Evolutionary conservation across 73 alveolate species (phyloP), one percentile per base, ranked within the genome.

Genomic region (Paramecium octaurelia): DNA sequence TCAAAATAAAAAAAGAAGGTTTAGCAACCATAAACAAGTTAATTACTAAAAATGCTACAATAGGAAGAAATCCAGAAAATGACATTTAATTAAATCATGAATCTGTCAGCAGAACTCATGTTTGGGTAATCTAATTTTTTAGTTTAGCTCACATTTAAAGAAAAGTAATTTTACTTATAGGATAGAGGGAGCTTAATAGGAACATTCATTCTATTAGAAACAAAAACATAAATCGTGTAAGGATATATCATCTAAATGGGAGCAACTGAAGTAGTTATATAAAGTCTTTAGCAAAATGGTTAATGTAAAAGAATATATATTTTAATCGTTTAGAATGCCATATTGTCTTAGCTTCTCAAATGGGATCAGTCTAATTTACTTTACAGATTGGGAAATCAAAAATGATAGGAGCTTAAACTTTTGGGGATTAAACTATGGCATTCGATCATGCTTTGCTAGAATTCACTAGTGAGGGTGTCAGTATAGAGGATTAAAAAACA

Each of bases 61-160:
- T 80, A 42, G 91, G 91, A 34, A 80, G 91, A 80, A 48, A 42
- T 42, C 75, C 91, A 18, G 91, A 80, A 31, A 80, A 48, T 80
- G 57, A 34, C 9, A 80, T 80, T 12, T 40, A 42, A 31, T 24
- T 80, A 44, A 24, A 42, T 24, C 91, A 80, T 80, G 91, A 80
- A 44, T 80, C 91, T 24, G 44, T 80, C 10, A 80, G 91, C 21
- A 80, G 91, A 43, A 44, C 46, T 24, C 91, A 80, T 80, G 48
- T 46, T 44, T 80, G 73, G 91, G 43, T 80, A 80, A 18, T 48
- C 21, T 27, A 31, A 12, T 11, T 4, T 23, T 12, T 27, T 64
- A 64, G 8, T 31, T 31, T 27, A 64, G 84, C 50, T 64, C 46
- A 64, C 84, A 27, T 24, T 80, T 24, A 80, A 80, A 80, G 91